These are phyloP conservation scores for Fusarium redolens DNA, from an alignment of 2,329 filamentous ascomycete genomes.

Conservation along the genomic window DNA sequence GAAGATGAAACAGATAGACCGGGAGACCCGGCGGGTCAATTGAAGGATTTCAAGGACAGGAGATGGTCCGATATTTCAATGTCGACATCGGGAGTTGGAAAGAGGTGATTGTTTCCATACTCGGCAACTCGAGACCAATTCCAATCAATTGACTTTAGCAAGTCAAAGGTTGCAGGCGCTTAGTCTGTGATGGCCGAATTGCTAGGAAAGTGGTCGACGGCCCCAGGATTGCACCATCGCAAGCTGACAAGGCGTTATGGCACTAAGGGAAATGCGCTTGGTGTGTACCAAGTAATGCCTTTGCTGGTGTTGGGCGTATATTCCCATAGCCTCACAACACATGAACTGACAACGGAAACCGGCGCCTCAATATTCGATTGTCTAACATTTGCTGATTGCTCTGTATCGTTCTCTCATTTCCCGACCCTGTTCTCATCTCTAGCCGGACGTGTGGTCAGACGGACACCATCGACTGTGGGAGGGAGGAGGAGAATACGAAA, in stretches of 20 bases:
- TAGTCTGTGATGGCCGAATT: slow-evolving; percentile 17
- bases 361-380: background rate
- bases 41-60: slow-evolving; percentile 1
- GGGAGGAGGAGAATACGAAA: slow-evolving; percentile 24
- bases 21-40: slow-evolving; percentile 15
- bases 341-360: background rate
- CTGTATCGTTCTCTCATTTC: slow-evolving; percentile 2
- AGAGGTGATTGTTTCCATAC: slow-evolving; percentile 36
- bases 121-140: background rate
- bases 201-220: slow-evolving; percentile 35
- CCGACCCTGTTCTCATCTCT: background rate
- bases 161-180: background rate
- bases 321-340: slow-evolving; percentile 4
- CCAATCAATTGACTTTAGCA: slow-evolving; percentile 3
- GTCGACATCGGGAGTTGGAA: slow-evolving; percentile 42
- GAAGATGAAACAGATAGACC: slow-evolving; percentile 1
- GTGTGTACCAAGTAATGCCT: slow-evolving; percentile 30
- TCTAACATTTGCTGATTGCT: background rate
- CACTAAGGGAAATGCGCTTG: slow-evolving; percentile 32
- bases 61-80: slow-evolving; percentile 39
- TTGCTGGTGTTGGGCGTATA: slow-evolving; percentile 11
- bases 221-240: slow-evolving; percentile 46
- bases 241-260: slow-evolving; percentile 46
- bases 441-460: slow-evolving; percentile 4
- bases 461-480: slow-evolving; percentile 1